phyloP scores from a whole-genome alignment of 2,329 filamentous ascomycete species.

The Penicillium sp. region DNA sequence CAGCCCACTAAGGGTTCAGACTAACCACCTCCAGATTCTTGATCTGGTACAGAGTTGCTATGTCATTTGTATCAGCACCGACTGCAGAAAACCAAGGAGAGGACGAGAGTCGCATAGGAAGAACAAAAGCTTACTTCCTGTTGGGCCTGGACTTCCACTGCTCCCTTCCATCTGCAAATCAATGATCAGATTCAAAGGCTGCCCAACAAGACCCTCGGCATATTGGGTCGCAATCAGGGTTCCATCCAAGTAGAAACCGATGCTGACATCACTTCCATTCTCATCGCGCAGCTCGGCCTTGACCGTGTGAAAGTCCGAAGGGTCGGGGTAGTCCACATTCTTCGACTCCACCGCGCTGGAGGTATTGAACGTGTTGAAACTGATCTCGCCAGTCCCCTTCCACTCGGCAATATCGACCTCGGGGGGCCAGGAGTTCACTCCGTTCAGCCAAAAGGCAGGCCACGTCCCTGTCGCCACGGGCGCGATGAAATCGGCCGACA shows the following conservation, averaged over 20 bases:
- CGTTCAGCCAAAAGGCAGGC: conserved; percentile 61
- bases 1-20: conserved; percentile 9
- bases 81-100: background rate
- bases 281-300: conserved; percentile 52
- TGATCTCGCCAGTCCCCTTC: conserved; percentile 51
- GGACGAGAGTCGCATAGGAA: background rate
- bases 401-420: conserved; percentile 62
- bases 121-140: conserved; percentile 10
- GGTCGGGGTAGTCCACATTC: conserved; percentile 50
- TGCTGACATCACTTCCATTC: conserved; percentile 53
- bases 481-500: conserved; percentile 42
- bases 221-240: conserved; percentile 50
- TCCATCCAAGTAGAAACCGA: conserved; percentile 56
- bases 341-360: conserved; percentile 47
- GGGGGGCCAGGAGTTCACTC: conserved; percentile 55
- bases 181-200: conserved; percentile 39
- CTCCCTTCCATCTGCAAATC: conserved; percentile 29
- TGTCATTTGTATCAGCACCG: no score
- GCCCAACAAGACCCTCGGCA: conserved; percentile 50
- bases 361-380: conserved; percentile 35
- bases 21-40: conserved; percentile 12
- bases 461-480: conserved; percentile 48
- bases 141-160: conserved; percentile 14
- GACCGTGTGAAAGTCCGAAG: conserved; percentile 51
- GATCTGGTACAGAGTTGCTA: conserved; percentile 15